Conservation (phyloP, 2,329 filamentous ascomycete species). For the Ceratocystis destructans region DNA sequence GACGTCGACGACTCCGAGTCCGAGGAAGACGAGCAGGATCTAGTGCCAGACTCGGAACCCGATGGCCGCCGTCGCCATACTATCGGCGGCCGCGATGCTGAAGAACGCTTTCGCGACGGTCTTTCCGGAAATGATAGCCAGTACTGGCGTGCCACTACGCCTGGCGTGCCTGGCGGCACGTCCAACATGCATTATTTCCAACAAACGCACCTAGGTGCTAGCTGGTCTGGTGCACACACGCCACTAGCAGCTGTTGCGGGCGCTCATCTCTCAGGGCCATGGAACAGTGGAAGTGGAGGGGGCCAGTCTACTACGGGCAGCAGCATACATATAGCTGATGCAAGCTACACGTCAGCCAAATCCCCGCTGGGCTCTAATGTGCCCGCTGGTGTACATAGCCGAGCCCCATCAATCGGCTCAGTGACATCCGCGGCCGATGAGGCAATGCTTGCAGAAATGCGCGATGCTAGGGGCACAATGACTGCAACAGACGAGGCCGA, state of each 20-base stretch:
- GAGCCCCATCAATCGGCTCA: conserved; percentile 13
- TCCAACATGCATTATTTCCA: conserved; percentile 66
- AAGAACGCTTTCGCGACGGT: conserved; percentile 19
- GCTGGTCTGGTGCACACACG: conserved; percentile 62
- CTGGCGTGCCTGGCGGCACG: conserved; percentile 55
- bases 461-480: conserved; percentile 21
- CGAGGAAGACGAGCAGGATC: conserved; percentile 28
- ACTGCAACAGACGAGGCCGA: conserved; percentile 25
- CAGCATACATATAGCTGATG: background rate
- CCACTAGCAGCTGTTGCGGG: conserved; percentile 68
- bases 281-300: conserved; percentile 4
- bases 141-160: conserved; percentile 28
- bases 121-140: conserved; percentile 14
- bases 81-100: conserved; percentile 20
- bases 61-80: conserved; percentile 18
- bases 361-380: background rate
- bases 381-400: background rate
- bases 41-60: conserved; percentile 16
- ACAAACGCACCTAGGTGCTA: conserved; percentile 58
- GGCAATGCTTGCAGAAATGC: conserved; percentile 24
- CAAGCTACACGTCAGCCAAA: conserved; percentile 7
- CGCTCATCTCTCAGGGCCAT: conserved; percentile 32
- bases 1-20: conserved; percentile 37
- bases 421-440: conserved; percentile 29
- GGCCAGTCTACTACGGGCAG: background rate